Evolutionary conservation across 1,284 basidiomycete species (phyloP), one percentile per base, ranked within the genome.

Genomic region (Veloboletus limbatus): DNA sequence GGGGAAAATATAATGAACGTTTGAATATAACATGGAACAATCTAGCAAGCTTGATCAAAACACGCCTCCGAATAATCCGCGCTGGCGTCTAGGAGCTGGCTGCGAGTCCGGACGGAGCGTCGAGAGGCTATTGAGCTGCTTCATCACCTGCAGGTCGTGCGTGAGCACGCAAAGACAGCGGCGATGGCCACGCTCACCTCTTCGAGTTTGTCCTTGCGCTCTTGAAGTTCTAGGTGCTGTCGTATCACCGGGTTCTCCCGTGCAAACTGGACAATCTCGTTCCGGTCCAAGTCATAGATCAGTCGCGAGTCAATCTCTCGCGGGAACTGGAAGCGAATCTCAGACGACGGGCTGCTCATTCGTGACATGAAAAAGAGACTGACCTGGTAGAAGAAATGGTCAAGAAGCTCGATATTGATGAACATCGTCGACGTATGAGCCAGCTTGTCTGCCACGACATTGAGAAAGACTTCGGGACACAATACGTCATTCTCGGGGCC

Each of bases 321-420:
- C 44, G 96, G 96, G 74, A 99, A 97, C 86, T 97, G 49, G 3
- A 46, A 17, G 21, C 28, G 9, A 26, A 21, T 17, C n/a, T 43
- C 30, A 51, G 45, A 38, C 8, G 13, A 30, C 35, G 14, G 17
- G 3, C 31, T 38, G n/a, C 20, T n/a, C 27, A n/a, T 33, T 41
- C 31, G 13, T n/a, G 18, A 37, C 17, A 45, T 14, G 20, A 25
- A 21, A 18, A 20, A n/a, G 30, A 8, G 13, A 60, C 76, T 45
- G 56, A 89, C 90, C 74, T 94, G 92, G 65, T 98, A 97, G 74
- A 99, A 98, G 78, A 99, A 99, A 62, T 98, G 94, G 61, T 95
- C 91, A 2, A 99, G 79, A 8, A 99, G 75, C 68, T 99, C 96
- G 49, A 97, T 95, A 70, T 92, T 97, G 76, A 99, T 96, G 70